These are phyloP conservation scores for Bipolaris gigantea DNA, from an alignment of 2,329 filamentous ascomycete species.

Conservation along the genomic window DNA sequence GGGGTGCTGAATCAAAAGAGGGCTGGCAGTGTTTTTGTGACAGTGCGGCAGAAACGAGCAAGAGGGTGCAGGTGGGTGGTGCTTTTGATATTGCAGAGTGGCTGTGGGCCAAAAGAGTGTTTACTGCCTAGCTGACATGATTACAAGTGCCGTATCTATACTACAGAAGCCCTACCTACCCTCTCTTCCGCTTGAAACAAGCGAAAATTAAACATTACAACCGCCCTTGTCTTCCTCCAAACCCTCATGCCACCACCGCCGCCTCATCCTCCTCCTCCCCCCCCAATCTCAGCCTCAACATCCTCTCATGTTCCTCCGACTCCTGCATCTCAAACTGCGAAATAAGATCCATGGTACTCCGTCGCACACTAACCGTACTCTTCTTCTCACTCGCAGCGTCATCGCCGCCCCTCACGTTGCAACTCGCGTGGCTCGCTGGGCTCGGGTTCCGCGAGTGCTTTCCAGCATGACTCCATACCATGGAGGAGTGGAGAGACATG, in stretches of 20 bases:
- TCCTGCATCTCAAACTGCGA: slow-evolving; percentile 44
- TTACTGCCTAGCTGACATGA: no score
- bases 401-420: slow-evolving; percentile 17
- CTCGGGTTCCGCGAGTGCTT: slow-evolving; percentile 29
- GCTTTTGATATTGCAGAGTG: no score
- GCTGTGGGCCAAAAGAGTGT: no score
- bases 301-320: slow-evolving; percentile 36
- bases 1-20: no score
- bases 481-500: slow-evolving; percentile 18
- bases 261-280: slow-evolving; percentile 8
- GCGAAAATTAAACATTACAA: neutral
- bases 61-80: no score
- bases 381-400: slow-evolving; percentile 21
- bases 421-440: slow-evolving; percentile 24
- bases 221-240: no score
- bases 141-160: neutral
- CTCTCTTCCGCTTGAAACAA: neutral
- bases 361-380: slow-evolving; percentile 41
- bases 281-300: slow-evolving; percentile 27
- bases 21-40: no score
- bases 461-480: slow-evolving; percentile 12
- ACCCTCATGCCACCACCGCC: slow-evolving; percentile 7
- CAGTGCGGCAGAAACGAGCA: no score
- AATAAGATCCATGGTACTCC: slow-evolving; percentile 48
- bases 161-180: neutral